A percentile compares a stretch with the other conserved stretches of the same genome.
Conservation (phyloP, 257 asterid species). For the Solanum etuberosum region DNA sequence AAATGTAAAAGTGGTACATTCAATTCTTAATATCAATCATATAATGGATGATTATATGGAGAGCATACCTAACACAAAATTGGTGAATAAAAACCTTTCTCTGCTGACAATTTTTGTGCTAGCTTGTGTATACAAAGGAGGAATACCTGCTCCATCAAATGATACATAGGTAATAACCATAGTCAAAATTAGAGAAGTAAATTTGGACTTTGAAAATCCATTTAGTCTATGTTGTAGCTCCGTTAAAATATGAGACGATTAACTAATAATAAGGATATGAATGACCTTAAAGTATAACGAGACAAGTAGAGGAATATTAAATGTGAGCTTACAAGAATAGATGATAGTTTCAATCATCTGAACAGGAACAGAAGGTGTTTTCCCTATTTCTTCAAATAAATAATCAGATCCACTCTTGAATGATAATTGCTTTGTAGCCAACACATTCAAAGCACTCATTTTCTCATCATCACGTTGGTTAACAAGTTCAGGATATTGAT, state of each 20-base stretch:
- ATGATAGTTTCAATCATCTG: neutral
- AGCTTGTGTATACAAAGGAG: neutral
- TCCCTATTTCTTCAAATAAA: neutral
- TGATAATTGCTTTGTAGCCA: neutral
- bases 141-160: neutral
- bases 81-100: neutral
- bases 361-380: neutral
- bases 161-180: neutral
- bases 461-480: neutral
- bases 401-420: conserved; percentile 2
- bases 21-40: neutral
- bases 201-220: neutral
- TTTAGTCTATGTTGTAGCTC: too few relatives aligned
- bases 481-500: neutral
- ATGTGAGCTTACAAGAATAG: neutral
- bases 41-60: neutral
- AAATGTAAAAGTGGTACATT: neutral
- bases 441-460: neutral
- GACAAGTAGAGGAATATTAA: neutral
- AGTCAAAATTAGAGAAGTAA: neutral
- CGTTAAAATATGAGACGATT: too few relatives aligned
- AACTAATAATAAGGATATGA: neutral
- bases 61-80: neutral
- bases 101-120: neutral
- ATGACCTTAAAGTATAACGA: neutral